phyloP scores from a whole-genome alignment of 352 stramenopile species.

The Phytophthora cactorum region DNA sequence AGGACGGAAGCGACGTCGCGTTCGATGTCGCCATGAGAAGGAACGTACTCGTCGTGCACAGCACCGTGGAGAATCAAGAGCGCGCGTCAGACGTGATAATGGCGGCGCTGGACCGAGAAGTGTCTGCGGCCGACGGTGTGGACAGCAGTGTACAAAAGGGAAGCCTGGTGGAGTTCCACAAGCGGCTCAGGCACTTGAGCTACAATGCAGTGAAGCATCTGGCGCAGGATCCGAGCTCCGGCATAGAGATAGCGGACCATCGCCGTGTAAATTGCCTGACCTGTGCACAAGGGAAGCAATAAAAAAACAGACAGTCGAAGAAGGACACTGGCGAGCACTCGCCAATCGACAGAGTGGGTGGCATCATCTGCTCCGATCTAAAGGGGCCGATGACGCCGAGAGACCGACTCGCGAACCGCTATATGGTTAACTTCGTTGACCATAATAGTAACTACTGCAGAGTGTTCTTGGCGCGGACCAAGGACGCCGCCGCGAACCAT shows the following conservation, averaged over 20 bases:
- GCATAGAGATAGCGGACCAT: not conserved
- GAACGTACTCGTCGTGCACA: too few species aligned
- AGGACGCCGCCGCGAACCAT: not conserved
- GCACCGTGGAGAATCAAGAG: too few species aligned
- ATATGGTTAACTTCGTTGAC: slow-evolving; percentile 28
- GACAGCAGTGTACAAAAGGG: not conserved
- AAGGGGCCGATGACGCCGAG: not conserved
- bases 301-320: not conserved
- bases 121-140: too few species aligned
- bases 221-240: not conserved
- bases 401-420: not conserved
- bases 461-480: not conserved
- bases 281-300: not conserved
- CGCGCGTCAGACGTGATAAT: too few species aligned
- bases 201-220: not conserved
- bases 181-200: not conserved
- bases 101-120: too few species aligned
- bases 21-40: too few species aligned
- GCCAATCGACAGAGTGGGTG: slow-evolving; percentile 2
- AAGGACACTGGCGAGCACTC: slow-evolving; percentile 1
- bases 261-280: not conserved
- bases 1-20: too few species aligned
- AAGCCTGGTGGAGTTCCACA: not conserved
- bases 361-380: slow-evolving; percentile 3
- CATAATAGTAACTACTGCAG: slow-evolving; percentile 9